Conservation (phyloP, 192 early-diverging fungal species). For the Coemansia sp. region DNA sequence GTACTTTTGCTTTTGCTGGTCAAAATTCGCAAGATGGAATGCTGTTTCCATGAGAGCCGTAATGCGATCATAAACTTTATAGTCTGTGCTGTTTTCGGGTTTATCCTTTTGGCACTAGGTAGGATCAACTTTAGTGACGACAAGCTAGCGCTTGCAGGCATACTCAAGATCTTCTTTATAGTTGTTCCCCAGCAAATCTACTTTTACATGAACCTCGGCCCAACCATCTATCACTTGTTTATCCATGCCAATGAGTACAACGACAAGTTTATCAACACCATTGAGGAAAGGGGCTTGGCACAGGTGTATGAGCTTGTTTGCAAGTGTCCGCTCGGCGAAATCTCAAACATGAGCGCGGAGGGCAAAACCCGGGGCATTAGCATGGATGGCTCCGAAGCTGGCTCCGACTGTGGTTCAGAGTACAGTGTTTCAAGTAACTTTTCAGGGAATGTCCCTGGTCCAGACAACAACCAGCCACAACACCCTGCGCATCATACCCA, state of each 20-base stretch:
- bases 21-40: constrained; percentile 34
- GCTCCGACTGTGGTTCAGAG: neutral
- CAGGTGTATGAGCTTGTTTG: constrained; percentile 37
- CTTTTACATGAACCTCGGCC: constrained; percentile 37
- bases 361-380: constrained; percentile 9
- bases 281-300: constrained; percentile 34
- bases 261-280: constrained; percentile 17
- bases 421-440: constrained; percentile 19
- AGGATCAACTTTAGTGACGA: constrained; percentile 20
- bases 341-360: constrained; percentile 8
- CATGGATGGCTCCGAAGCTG: constrained; percentile 1
- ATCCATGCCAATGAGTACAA: constrained; percentile 17
- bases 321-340: constrained; percentile 37
- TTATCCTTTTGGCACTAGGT: constrained; percentile 24
- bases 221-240: constrained; percentile 27
- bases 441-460: constrained; percentile 28
- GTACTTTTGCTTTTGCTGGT: constrained; percentile 20
- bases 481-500: neutral
- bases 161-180: constrained; percentile 23
- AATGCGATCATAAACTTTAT: constrained; percentile 19
- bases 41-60: constrained; percentile 39
- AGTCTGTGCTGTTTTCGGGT: constrained; percentile 15
- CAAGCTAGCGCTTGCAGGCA: constrained; percentile 13
- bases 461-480: constrained; percentile 10
- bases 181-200: constrained; percentile 43